Percentiles rank a stretch among this genome's conserved stretches.
Conservation (phyloP, 768 basidiomycete genomes). For the Panaeolus papilionaceus region DNA sequence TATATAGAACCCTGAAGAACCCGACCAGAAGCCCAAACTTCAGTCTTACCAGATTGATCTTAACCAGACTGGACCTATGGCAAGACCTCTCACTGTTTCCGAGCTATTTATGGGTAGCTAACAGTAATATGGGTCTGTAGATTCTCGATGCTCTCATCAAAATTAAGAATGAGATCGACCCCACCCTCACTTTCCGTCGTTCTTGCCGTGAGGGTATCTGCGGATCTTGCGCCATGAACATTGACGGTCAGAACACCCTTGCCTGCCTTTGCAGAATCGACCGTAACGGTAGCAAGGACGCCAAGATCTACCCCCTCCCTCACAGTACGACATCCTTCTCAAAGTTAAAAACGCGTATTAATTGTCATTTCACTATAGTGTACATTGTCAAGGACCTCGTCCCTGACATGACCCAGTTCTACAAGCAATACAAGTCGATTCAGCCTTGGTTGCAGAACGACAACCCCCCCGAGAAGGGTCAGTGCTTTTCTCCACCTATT, state of each 20-base stretch:
- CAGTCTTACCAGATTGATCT: constrained; percentile 94
- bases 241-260: constrained; percentile 97
- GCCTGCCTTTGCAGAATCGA: constrained; percentile 97
- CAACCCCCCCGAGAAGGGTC: constrained; percentile 78
- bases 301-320: constrained; percentile 96
- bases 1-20: constrained; percentile 90
- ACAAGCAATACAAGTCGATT: constrained; percentile 99
- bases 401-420: constrained; percentile 88
- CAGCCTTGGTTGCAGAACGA: constrained; percentile 96
- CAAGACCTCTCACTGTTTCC: constrained; percentile 28
- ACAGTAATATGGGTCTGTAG: constrained; percentile 36
- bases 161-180: constrained; percentile 98
- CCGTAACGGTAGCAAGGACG: constrained; percentile 68
- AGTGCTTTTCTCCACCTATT: constrained; percentile 11
- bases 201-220: constrained; percentile 97
- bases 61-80: constrained; percentile 96
- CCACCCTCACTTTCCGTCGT: constrained; percentile 94
- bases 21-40: constrained; percentile 86
- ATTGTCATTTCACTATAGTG: constrained; percentile 57
- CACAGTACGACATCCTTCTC: constrained; percentile 67
- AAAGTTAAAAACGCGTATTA: background rate
- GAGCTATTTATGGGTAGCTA: background rate
- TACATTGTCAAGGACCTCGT: constrained; percentile 99
- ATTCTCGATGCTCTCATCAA: constrained; percentile 95
- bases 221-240: constrained; percentile 99